phyloP scores from a whole-genome alignment of 2,329 filamentous ascomycete genomes.

The Fonsecaea monophora region DNA sequence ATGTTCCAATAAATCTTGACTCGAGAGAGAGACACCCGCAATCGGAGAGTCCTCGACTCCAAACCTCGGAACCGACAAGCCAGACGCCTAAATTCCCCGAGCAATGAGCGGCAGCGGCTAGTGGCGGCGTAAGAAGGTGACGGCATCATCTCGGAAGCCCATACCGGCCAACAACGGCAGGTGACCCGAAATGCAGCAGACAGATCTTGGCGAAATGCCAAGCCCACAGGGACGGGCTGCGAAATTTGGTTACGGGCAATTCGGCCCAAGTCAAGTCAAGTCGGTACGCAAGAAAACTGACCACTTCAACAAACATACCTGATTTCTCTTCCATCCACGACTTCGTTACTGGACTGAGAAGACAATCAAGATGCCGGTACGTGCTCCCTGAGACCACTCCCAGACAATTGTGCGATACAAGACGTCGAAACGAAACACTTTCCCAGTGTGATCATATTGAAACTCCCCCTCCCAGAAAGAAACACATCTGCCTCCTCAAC shows the following conservation, averaged over 20 bases:
- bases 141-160: slow-evolving; percentile 19
- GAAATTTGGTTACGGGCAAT: slow-evolving; percentile 9
- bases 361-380: slow-evolving; percentile 63
- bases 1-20: neutral
- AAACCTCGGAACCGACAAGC: slow-evolving; percentile 7
- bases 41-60: slow-evolving; percentile 21
- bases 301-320: neutral
- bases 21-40: slow-evolving; percentile 4
- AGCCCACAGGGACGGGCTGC: slow-evolving; percentile 18
- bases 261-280: neutral
- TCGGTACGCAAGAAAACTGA: neutral
- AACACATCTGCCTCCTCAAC: neutral
- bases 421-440: neutral
- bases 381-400: slow-evolving; percentile 34
- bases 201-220: slow-evolving; percentile 24
- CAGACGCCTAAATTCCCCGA: slow-evolving; percentile 9
- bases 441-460: neutral
- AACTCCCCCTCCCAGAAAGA: no score
- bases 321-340: slow-evolving; percentile 3
- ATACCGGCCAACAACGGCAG: neutral
- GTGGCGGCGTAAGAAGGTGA: slow-evolving; percentile 9
- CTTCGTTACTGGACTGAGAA: slow-evolving; percentile 40
- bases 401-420: neutral
- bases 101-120: neutral
- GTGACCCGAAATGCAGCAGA: neutral